Evolutionary conservation across 1,284 basidiomycete species (phyloP), one percentile per base, ranked within the genome.

Genomic region (Cutaneotrichosporon curvatum): DNA sequence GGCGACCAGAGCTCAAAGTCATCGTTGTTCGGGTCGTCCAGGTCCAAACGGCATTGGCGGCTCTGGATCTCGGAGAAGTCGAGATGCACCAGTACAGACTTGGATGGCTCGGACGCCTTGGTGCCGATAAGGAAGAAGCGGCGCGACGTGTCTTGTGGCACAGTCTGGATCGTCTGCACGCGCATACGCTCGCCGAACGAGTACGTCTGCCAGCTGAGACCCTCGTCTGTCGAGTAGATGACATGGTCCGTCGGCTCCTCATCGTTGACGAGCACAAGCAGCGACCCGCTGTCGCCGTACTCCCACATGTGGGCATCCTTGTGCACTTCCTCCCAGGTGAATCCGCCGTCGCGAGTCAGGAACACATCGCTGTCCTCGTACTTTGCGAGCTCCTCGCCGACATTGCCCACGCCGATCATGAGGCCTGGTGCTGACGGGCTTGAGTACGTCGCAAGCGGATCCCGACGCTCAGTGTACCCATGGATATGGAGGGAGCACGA

Each of bases 241-340:
- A 97, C 80, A 56, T 85, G 83, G 64, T 96, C 87, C 2, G 88
- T 94, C 0, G 90, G 80, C 49, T 85, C 84, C 67, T 97, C 91
- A 69, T 98, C 95, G 68, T 97, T 95, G 45, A 82, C 90, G 71
- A 98, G 84, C 53, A 98, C 75, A 31, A 98, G 77, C 50, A 98
- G 79, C 0, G 90, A 90, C 8, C 95, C 94, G 2, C 89, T 94
- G 72, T 98, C 95, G 31, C 94, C 94, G 62, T 91, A 97, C 65
- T 95, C 91, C 90, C 91, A 99, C 43, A 95, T 78, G 66, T 97
- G 87, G 0, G 95, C 92, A 60, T 95, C 92, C 68, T 98, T 98
- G 75, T 91, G 89, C 3, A 99, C 85, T 73, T 98, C 94, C 65
- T 95, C 83, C 94, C 94, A 99, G 0, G 87, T 90, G 72, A 96